Evolutionary conservation across 2,329 filamentous ascomycete genomes (phyloP), one percentile per base, ranked within the genome.

Genomic region (Arthrobotrys iridis): DNA sequence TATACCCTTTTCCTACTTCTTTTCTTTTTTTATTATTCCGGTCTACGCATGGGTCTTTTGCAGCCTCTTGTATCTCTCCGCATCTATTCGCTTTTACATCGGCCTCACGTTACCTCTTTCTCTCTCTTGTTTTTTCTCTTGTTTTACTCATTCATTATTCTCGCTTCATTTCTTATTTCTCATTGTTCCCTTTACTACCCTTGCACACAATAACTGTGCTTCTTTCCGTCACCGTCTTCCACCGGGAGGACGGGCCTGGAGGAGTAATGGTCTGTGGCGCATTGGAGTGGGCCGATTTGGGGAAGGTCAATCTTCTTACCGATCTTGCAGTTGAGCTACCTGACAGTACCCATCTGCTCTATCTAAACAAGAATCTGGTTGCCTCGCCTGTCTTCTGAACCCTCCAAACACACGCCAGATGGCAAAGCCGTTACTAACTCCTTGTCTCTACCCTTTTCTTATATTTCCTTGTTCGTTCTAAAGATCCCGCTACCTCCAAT

Each of bases 261-360:
- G 63, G 63, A 64, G 71, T 75, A 50, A 68, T 30, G 58, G 71
- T 64, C 52, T 60, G 70, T 67, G 70, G 71, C 71, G 71, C 71
- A 68, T 60, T 75, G 71, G 71, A 75, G 71, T 40, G 71, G 71
- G 58, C 48, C 45, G 55, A 68, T 64, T 58, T 68, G 64, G 63
- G 50, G 71, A 68, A 58, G 71, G 40, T 50, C 37, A 46, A 65
- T 46, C 24, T 43, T 28, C 35, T 75, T 68, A 50, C 59, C 63
- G 71, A 75, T 75, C 48, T 63, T 75, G 71, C 71, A 75, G 71
- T 30, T 75, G 63, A 52, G 71, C 71, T 75, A 75, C 71, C 71
- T 75, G 63, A 68, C 28, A 40, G 71, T 75, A 68, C 63, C 71
- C 71, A 57, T 58, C 68, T 75, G 71, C 71, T 75, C 58, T 64